Evolutionary conservation across 2,329 filamentous ascomycete species (phyloP), one percentile per base, ranked within the genome.

Genomic region (Clonostachys rosea): DNA sequence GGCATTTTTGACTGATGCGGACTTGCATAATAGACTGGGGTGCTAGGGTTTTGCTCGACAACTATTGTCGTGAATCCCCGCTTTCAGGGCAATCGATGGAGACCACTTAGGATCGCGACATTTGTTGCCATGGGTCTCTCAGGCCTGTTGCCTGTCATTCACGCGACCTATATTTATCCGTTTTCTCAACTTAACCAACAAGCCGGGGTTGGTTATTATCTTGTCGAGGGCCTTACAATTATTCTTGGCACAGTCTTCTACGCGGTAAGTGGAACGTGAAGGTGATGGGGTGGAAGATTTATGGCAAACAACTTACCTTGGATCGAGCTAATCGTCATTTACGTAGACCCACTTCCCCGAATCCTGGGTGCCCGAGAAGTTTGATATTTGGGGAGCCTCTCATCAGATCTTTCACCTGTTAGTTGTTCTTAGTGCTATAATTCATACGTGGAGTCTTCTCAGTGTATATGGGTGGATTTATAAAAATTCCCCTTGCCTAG

Each of bases 351-450:
- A 66, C 40, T 65, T 74, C 41, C 71, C 72, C 3, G 71, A 75
- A 52, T 57, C 58, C n/a, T 52, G 63, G 39, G 58, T 50, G 20
- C 70, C 71, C 5, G 69, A 66, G 3, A 56, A 48, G 6, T 74
- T 74, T 54, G 71, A 75, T 53, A 64, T 71, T 33, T 69, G 59
- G 49, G 66, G 68, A 16, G 64, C 65, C 5, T 74, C 70, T 6
- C 71, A 74, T 48, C 70, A 73, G 52, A 62, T 73, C 13, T 74
- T 74, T 48, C 71, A 74, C 46, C 50, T 70, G 12, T 56, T 71
- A 5, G 69, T 73, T 14, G 69, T 71, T 1, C 33, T 72, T 6
- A 67, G 65, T 7, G n/a, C 66, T 24, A 51, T 60, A 30, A 56
- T 68, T 12, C 67, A 76, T 57, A 50, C 72, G 39, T 53, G 64